Conservation (phyloP, 768 basidiomycete genomes). For the Psilocybe cyanescens region DNA sequence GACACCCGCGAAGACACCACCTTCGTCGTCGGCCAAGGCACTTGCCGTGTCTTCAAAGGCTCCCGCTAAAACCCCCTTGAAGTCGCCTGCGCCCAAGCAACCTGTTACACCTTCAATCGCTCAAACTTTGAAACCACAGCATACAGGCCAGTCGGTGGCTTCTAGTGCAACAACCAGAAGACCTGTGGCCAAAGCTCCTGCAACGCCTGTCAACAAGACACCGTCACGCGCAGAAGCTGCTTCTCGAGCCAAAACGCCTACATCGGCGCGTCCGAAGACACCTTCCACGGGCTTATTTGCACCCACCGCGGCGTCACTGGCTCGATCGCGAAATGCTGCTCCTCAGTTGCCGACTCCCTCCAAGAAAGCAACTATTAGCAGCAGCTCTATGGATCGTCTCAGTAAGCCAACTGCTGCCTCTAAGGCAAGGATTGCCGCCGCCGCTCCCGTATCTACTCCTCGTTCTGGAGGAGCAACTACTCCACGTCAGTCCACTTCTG, state of each 20-base stretch:
- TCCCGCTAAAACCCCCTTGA: slow-evolving; percentile 29
- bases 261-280: slow-evolving; percentile 56
- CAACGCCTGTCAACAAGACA: slow-evolving; percentile 27
- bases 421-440: slow-evolving; percentile 62
- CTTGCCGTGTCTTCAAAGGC: slow-evolving; percentile 25
- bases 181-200: slow-evolving; percentile 25
- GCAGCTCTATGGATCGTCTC: slow-evolving; percentile 63
- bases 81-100: slow-evolving; percentile 25
- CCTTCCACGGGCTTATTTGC: slow-evolving; percentile 74
- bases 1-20: slow-evolving; percentile 19
- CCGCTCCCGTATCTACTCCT: slow-evolving; percentile 31
- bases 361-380: slow-evolving; percentile 59
- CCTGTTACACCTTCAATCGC: slow-evolving; percentile 24
- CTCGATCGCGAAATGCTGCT: slow-evolving; percentile 61
- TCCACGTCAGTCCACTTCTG: slow-evolving; percentile 20
- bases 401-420: slow-evolving; percentile 87
- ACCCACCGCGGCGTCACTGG: slow-evolving; percentile 83
- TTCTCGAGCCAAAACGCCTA: slow-evolving; percentile 37
- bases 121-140: slow-evolving; percentile 37
- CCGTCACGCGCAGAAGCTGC: slow-evolving; percentile 37
- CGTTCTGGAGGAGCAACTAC: slow-evolving; percentile 23
- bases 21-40: slow-evolving; percentile 25
- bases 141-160: slow-evolving; percentile 33
- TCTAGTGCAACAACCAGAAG: slow-evolving; percentile 27
- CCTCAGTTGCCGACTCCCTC: slow-evolving; percentile 48